phyloP scores from a whole-genome alignment of 73 alveolate species.

The Uronychia binucleata region DNA sequence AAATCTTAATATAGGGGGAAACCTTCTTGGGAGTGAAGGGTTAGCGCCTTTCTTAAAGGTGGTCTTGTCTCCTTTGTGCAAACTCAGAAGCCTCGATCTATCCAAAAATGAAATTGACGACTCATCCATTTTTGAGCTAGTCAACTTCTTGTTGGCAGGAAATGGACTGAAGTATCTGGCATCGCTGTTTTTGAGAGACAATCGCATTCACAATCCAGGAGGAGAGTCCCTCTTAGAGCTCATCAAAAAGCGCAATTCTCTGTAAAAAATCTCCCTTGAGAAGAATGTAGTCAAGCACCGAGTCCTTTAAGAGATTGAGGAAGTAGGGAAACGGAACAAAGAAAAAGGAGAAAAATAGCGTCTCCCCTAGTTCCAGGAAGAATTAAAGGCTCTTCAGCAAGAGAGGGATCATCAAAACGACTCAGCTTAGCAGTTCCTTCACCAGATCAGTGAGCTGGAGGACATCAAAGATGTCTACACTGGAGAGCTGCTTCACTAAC shows the following conservation, averaged over 20 bases:
- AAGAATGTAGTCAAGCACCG: neutral
- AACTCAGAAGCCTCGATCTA: neutral
- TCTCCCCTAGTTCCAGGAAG: slow-evolving; percentile 12
- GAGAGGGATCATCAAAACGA: neutral
- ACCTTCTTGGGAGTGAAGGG: neutral
- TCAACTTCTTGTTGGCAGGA: too few relatives aligned
- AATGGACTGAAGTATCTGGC: too few relatives aligned
- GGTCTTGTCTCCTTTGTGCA: neutral
- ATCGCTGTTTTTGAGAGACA: neutral
- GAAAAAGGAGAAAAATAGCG: neutral
- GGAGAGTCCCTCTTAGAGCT: neutral
- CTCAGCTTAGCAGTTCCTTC: neutral
- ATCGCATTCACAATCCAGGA: neutral
- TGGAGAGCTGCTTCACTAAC: neutral
- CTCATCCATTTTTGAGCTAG: neutral
- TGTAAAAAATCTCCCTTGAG: neutral
- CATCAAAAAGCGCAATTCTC: neutral
- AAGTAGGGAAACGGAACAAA: slow-evolving; percentile 14
- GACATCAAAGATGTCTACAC: neutral
- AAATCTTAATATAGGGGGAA: neutral
- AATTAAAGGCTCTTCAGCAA: neutral
- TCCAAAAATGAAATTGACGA: neutral
- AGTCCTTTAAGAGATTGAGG: neutral
- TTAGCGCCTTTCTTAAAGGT: neutral
- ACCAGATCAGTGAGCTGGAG: neutral